Evolutionary conservation across 768 basidiomycete genomes (phyloP).

Genomic region (Naganishia vishniacii): DNA sequence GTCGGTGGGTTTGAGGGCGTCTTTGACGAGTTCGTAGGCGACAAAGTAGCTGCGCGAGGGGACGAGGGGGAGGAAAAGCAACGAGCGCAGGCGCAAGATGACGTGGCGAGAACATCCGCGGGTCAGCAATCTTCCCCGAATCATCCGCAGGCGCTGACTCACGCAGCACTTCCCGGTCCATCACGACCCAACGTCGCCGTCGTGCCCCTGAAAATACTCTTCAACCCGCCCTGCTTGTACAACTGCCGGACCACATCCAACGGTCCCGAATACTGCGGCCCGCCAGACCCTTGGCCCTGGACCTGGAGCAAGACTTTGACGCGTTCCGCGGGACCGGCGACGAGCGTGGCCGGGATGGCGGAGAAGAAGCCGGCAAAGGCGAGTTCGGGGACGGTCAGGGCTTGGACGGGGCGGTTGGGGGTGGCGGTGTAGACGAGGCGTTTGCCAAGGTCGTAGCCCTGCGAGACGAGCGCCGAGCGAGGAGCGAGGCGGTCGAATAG

Average conservation of each 20-base stretch:
- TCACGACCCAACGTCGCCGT: conserved; percentile 89
- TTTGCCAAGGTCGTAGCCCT: conserved; percentile 94
- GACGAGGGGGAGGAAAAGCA: too few species aligned
- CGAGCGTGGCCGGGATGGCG: conserved; percentile 80
- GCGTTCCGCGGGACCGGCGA: conserved; percentile 93
- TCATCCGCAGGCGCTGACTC: conserved; percentile 45
- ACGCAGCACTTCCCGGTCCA: conserved; percentile 95
- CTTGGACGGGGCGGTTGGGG: conserved; percentile 64
- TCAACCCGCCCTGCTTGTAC: conserved; percentile 87
- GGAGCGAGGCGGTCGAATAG: background rate
- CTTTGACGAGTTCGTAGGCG: conserved; percentile 91
- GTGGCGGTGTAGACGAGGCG: conserved; percentile 69
- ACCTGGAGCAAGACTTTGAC: conserved; percentile 94
- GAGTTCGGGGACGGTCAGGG: conserved; percentile 69
- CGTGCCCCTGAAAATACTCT: conserved; percentile 86
- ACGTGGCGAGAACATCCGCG: too few species aligned
- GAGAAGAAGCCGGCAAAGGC: conserved; percentile 91
- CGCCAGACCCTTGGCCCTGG: conserved; percentile 74
- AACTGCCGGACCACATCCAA: conserved; percentile 82
- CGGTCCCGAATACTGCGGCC: conserved; percentile 74
- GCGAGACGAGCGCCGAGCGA: conserved; percentile 8
- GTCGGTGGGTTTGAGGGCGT: conserved; percentile 71
- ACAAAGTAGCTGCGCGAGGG: conserved; percentile 75
- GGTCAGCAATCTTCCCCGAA: too few species aligned
- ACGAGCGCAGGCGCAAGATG: too few species aligned